Base-by-base conservation (phyloP, 2,329 filamentous ascomycete genomes). In the Tricladium varicosporioides region DNA sequence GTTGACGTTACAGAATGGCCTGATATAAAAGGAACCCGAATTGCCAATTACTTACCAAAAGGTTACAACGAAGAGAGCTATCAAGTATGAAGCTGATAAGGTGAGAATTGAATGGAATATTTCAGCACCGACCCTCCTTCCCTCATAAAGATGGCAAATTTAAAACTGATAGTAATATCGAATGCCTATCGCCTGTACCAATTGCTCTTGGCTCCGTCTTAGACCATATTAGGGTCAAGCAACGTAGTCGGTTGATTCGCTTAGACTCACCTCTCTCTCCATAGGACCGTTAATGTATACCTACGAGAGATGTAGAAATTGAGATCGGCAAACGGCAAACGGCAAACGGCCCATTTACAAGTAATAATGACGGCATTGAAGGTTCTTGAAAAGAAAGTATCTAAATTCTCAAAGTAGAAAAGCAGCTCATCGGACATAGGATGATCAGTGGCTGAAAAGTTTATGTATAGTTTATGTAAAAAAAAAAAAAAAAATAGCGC, bases 131-230 rank as follows among this genome's bases (percentile, higher is more conserved):
- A 31, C 32, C 33, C 22, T 32, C 50, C 42, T 13, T 40, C 4
- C n/a, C n/a, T n/a, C n/a, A n/a, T n/a, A n/a, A 40, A 11, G 36
- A 40, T 40, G 36, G 9, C 10, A 40, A 13, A 10, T 3, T 40
- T 10, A n/a, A 40, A n/a, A 10, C 36, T 40, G 36, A 40, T 4
- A 11, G 4, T 13, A 10, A n/a, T 13, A 40, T 31, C 16, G 60
- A 56, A 63, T 63, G 55, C 60, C 60, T 5, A 47, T 15, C 8
- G 55, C 63, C 0, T 67, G 64, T 31, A 58, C 53, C 3, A 67
- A 67, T 22, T 67, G 64, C 33, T 15, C 55, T 15, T 40, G 60
- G 8, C 65, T 67, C 31, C 64, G 65, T 48, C 65, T 63, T 19
- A 60, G 63, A 16, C 11, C 53, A 15, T 67, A 62, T 50, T 42